phyloP scores from a whole-genome alignment of 2,329 filamentous ascomycete genomes.

The Microdochium trichocladiopsis region DNA sequence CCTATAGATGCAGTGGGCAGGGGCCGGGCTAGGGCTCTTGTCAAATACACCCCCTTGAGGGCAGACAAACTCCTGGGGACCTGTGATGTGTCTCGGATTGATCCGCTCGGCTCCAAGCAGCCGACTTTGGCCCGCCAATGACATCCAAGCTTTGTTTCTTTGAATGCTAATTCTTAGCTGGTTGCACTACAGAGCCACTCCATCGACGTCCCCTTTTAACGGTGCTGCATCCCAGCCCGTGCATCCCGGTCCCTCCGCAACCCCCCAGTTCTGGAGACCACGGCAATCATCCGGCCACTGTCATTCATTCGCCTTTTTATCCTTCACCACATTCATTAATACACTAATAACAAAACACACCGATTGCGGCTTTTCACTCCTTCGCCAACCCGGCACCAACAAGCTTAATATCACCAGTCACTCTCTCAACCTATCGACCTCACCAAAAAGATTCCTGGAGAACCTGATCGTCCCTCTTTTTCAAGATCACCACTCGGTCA shows the following conservation, averaged over 20 bases:
- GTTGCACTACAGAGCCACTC: conserved; percentile 29
- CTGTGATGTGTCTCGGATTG: background rate
- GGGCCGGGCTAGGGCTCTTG: background rate
- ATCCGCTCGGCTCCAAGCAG: background rate
- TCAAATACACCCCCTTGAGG: conserved; percentile 11
- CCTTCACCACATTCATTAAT: conserved; percentile 53
- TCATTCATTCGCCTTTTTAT: conserved; percentile 45
- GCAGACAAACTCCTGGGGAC: background rate
- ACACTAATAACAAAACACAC: conserved; percentile 44
- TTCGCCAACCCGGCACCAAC: conserved; percentile 26
- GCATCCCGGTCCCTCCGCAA: background rate
- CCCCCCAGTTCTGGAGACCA: conserved; percentile 11
- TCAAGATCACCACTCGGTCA: conserved; percentile 11
- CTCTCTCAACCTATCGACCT: conserved; percentile 15
- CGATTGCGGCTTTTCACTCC: conserved; percentile 35
- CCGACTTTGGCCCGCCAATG: background rate
- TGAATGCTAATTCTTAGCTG: background rate
- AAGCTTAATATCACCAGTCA: conserved; percentile 19
- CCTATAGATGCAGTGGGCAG: background rate
- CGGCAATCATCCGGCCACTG: conserved; percentile 41
- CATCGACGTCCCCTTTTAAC: conserved; percentile 39
- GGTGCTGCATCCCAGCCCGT: conserved; percentile 6
- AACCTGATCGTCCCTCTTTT: conserved; percentile 42
- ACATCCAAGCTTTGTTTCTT: background rate
- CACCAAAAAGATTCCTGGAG: conserved; percentile 41